Conservation (phyloP, 164 flowering plant genomes). For the Vitis rupestris region DNA sequence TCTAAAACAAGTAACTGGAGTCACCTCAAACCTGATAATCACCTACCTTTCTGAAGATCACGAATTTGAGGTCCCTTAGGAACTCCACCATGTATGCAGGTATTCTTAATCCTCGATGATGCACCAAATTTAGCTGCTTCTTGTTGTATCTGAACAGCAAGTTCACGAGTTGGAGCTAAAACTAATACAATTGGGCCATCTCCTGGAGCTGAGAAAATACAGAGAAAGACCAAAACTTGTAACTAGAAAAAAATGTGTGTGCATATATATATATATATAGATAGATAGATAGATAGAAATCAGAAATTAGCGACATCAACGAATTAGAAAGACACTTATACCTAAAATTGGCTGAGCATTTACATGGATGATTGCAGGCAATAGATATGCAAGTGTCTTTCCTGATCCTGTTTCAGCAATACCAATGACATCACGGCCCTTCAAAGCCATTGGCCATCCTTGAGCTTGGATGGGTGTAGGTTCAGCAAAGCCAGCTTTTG, state of each 20-base stretch:
- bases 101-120: constrained; percentile 89
- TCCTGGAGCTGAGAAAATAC: constrained; percentile 72
- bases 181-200: constrained; percentile 99
- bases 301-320: background rate
- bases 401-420: constrained; percentile 99
- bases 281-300: background rate
- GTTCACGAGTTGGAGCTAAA: constrained; percentile 99
- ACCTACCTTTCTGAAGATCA: constrained; percentile 95
- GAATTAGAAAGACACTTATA: constrained; percentile 16
- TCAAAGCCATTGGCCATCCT: constrained; percentile 99
- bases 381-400: constrained; percentile 90
- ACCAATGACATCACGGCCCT: constrained; percentile 98
- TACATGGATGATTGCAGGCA: constrained; percentile 99
- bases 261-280: background rate
- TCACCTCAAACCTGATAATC: constrained; percentile 27
- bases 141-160: constrained; percentile 99
- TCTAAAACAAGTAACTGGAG: constrained; percentile 26
- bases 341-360: constrained; percentile 98
- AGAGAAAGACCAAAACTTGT: constrained; percentile 6
- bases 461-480: constrained; percentile 99
- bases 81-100: constrained; percentile 98
- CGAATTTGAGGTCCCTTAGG: constrained; percentile 99
- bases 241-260: background rate
- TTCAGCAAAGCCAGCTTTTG: constrained; percentile 92
- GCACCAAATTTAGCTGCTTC: constrained; percentile 96